phyloP scores from a whole-genome alignment of 352 stramenopile species.

The Globisporangium abappressorium region DNA sequence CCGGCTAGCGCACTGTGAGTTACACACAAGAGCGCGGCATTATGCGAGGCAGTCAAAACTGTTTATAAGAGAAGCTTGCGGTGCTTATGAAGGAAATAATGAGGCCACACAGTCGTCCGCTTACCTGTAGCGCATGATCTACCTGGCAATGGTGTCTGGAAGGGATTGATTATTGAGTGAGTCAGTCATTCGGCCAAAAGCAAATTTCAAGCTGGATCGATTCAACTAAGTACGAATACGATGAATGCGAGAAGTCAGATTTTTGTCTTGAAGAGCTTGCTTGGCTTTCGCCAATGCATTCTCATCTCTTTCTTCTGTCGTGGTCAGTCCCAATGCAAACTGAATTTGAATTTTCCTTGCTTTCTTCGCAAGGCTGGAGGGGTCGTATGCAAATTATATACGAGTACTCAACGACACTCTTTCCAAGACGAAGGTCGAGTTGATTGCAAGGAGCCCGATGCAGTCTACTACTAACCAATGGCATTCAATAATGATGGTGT shows the following conservation, averaged over 20 bases:
- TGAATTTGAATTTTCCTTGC: not conserved
- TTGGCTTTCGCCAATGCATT: too few relatives aligned
- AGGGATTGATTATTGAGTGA: not conserved
- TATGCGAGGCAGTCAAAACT: not conserved
- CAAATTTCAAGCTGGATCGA: not conserved
- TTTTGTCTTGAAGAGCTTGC: not conserved
- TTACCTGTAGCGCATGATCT: constrained; percentile 3
- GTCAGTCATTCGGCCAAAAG: not conserved
- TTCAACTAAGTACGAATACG: not conserved
- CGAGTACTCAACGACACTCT: not conserved
- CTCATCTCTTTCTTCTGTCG: not conserved
- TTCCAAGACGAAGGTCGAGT: not conserved
- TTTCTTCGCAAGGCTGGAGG: not conserved
- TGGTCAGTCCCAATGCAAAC: not conserved
- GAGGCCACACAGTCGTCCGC: not conserved
- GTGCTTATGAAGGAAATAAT: not conserved
- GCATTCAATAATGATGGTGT: not conserved
- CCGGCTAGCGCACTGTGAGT: constrained; percentile 47
- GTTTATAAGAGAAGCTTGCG: not conserved
- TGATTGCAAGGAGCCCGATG: not conserved
- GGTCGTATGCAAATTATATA: not conserved
- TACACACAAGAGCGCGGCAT: not conserved
- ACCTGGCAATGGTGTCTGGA: not conserved
- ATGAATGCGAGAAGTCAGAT: too few relatives aligned
- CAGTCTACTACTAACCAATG: not conserved